phyloP scores from a whole-genome alignment of 805 yeast species.

The Candida loeiensis region DNA sequence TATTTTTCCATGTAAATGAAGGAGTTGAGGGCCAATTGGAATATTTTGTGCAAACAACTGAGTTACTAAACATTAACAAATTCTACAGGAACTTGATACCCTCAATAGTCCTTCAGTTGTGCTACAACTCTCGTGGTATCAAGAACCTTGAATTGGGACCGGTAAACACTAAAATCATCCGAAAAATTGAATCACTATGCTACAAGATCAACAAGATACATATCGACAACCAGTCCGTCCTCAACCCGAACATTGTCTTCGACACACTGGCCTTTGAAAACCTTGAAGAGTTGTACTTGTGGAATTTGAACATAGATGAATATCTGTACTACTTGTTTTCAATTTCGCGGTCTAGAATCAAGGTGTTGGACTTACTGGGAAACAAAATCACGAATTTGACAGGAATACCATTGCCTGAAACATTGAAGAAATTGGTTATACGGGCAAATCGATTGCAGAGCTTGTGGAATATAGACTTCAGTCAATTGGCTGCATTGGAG shows the following conservation, averaged over 20 bases:
- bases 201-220: conserved; percentile 12
- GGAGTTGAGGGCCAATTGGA: conserved; percentile 9
- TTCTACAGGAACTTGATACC: conserved; percentile 12
- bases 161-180: conserved; percentile 10
- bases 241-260: background rate
- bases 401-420: conserved; percentile 12
- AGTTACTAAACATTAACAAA: conserved; percentile 15
- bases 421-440: conserved; percentile 12
- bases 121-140: conserved; percentile 8
- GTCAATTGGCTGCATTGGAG: conserved; percentile 6
- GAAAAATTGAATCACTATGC: conserved; percentile 11
- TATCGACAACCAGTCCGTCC: conserved; percentile 9
- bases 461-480: conserved; percentile 14
- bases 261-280: conserved; percentile 9
- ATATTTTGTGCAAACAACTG: conserved; percentile 13
- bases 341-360: conserved; percentile 5
- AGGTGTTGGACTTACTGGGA: conserved; percentile 14
- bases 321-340: conserved; percentile 1
- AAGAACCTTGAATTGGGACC: conserved; percentile 1
- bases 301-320: conserved; percentile 14
- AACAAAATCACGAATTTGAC: conserved; percentile 15
- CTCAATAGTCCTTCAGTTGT: conserved; percentile 10
- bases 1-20: conserved; percentile 4
- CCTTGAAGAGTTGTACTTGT: conserved; percentile 13
- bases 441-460: conserved; percentile 15